Evolutionary conservation across 2,329 filamentous ascomycete species (phyloP).

Genomic region (Triangularia setosa): DNA sequence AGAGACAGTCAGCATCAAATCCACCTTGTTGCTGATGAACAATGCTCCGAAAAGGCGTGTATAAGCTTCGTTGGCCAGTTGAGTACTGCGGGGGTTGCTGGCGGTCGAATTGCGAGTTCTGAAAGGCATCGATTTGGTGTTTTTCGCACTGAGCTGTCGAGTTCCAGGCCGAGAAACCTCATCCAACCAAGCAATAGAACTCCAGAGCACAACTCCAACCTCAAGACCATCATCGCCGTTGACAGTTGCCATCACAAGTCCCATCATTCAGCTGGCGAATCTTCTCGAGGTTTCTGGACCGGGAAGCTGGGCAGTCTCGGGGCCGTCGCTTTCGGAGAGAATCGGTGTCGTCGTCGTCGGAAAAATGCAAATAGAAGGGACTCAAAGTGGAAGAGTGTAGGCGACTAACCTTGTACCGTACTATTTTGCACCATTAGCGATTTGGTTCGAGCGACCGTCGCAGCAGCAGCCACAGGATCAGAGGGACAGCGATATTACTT

Average conservation of each 20-base stretch:
- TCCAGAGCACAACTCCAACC: not conserved
- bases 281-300: not conserved
- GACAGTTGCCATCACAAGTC: not conserved
- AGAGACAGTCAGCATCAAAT: constrained; percentile 18
- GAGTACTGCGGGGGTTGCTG: not conserved
- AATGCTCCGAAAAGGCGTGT: not conserved
- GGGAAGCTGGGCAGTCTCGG: not conserved
- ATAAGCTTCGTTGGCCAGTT: not conserved
- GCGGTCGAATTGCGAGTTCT: not conserved
- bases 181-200: not conserved
- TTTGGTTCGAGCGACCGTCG: not conserved
- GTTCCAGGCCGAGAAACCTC: not conserved
- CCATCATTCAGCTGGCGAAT: not conserved
- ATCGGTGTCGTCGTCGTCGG: constrained; percentile 8
- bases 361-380: constrained; percentile 27
- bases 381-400: constrained; percentile 20
- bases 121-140: not conserved
- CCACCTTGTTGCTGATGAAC: not conserved
- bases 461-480: not conserved
- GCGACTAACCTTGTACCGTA: constrained; percentile 85
- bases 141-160: not conserved
- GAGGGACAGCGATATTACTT: constrained; percentile 17
- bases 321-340: not conserved
- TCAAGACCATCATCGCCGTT: not conserved
- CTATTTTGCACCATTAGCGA: constrained; percentile 40